phyloP scores from a whole-genome alignment of 352 stramenopile genomes.

The Ophiocytium majus region DNA sequence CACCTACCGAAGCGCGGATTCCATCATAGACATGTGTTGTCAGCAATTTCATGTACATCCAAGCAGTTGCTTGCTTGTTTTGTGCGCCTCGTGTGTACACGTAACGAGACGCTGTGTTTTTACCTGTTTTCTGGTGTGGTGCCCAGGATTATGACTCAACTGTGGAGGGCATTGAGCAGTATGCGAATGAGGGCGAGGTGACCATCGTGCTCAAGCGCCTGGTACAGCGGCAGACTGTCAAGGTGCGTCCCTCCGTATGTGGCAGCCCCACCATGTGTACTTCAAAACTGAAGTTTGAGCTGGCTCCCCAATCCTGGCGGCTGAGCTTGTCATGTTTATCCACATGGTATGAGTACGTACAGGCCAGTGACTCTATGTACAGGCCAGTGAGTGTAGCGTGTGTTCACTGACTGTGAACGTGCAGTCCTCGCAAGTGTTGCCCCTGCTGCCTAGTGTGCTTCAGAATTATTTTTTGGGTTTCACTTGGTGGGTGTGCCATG shows the following conservation, averaged over 20 bases:
- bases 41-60: not conserved
- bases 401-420: no score
- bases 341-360: no score
- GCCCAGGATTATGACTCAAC: slow-evolving; percentile 59
- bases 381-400: no score
- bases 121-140: not conserved
- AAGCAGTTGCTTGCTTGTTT: not conserved
- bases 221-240: slow-evolving; percentile 57
- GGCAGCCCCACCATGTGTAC: slow-evolving; percentile 48
- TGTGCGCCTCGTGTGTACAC: not conserved
- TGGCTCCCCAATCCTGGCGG: no score
- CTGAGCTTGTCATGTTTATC: no score
- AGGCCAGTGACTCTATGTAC: no score
- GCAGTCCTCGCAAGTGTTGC: no score
- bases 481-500: no score
- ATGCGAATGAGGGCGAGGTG: slow-evolving; percentile 43
- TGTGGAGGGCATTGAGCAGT: slow-evolving; percentile 45
- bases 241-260: no score
- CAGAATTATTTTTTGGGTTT: no score
- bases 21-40: not conserved
- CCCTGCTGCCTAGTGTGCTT: no score
- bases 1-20: not conserved
- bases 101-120: not conserved
- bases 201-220: slow-evolving; percentile 61
- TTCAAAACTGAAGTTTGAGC: no score